Evolutionary conservation across 73 alveolate species (phyloP).

Genomic region (Tetrahymena elliotti): DNA sequence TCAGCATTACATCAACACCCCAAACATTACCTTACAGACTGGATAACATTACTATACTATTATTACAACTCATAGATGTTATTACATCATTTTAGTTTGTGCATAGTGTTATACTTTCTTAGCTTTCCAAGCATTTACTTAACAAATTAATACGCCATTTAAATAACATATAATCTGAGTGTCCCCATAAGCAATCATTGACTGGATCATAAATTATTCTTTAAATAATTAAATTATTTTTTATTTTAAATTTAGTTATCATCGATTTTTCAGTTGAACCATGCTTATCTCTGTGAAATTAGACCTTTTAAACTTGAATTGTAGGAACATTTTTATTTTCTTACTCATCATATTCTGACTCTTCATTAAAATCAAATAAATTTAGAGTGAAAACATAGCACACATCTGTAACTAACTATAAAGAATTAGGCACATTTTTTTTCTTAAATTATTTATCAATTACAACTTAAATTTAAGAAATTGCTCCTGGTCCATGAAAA

Average conservation of each 20-base stretch:
- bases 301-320: background rate
- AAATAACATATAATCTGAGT: background rate
- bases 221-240: background rate
- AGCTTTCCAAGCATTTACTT: background rate
- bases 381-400: background rate
- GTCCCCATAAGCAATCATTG: slow-evolving; percentile 1
- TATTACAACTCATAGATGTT: background rate
- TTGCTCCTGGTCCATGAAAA: background rate
- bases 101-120: background rate
- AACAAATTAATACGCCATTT: background rate
- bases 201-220: background rate
- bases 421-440: background rate
- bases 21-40: background rate
- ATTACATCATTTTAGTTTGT: background rate
- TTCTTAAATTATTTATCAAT: background rate
- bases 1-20: background rate
- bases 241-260: background rate
- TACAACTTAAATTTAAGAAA: background rate
- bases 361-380: background rate
- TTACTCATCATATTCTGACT: background rate
- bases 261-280: background rate
- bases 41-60: background rate
- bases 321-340: background rate
- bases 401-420: background rate
- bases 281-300: background rate